A percentile compares a stretch with the other conserved stretches of the same genome.
These are phyloP conservation scores for Gillenia trifoliata DNA, from an alignment of 306 rosid species.

Conservation along the genomic window DNA sequence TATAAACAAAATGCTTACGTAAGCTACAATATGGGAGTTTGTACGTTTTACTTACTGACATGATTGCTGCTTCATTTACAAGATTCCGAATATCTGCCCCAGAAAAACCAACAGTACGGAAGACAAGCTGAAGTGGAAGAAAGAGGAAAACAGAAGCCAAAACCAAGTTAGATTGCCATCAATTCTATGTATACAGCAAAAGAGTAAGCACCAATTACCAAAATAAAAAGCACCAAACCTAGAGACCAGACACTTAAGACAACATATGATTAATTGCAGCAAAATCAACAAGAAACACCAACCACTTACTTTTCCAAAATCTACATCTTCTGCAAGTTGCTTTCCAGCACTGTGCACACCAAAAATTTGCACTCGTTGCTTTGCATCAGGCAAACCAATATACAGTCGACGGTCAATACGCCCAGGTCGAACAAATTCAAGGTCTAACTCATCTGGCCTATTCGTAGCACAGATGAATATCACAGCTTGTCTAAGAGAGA, in stretches of 20 bases:
- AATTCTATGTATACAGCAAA: not conserved
- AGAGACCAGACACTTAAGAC: not conserved
- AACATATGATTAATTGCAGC: not conserved
- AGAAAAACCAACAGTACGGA: slow-evolving; percentile 94
- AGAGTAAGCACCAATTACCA: slow-evolving; percentile 14
- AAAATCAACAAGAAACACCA: slow-evolving; percentile 4
- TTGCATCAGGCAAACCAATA: slow-evolving; percentile 92
- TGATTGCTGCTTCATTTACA: slow-evolving; percentile 94
- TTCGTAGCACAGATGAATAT: slow-evolving; percentile 96
- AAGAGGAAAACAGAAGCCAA: slow-evolving; percentile 22
- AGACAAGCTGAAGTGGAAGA: slow-evolving; percentile 69
- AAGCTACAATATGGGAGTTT: not conserved
- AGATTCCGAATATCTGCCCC: slow-evolving; percentile 96
- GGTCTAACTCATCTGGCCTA: slow-evolving; percentile 92
- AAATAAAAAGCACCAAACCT: not conserved
- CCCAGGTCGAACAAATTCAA: slow-evolving; percentile 82
- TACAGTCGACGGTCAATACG: slow-evolving; percentile 93
- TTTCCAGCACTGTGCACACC: slow-evolving; percentile 82
- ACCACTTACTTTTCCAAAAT: slow-evolving; percentile 61
- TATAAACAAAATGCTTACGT: not conserved
- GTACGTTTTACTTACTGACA: slow-evolving; percentile 65
- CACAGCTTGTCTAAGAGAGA: slow-evolving; percentile 92
- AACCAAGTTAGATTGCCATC: slow-evolving; percentile 16
- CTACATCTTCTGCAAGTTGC: slow-evolving; percentile 74
- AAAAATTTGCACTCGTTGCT: slow-evolving; percentile 80